phyloP scores from a whole-genome alignment of 2,329 filamentous ascomycete species.

The Nannizziopsis barbatae region DNA sequence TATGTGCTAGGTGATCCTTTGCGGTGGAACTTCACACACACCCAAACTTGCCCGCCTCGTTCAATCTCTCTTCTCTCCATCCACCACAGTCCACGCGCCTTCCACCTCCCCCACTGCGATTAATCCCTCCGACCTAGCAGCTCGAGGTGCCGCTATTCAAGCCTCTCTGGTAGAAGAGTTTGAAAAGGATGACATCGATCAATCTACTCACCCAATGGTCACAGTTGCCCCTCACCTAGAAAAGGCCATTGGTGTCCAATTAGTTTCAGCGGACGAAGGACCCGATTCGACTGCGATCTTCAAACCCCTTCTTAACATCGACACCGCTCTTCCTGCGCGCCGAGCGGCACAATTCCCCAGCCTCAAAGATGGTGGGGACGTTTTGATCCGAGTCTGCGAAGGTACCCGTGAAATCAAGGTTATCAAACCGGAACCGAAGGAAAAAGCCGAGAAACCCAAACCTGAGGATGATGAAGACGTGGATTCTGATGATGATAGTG shows the following conservation, averaged over 20 bases:
- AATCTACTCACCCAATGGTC: constrained; percentile 89
- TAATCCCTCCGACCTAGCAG: constrained; percentile 85
- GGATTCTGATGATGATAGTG: constrained; percentile 50
- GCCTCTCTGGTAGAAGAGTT: constrained; percentile 91
- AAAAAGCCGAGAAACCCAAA: constrained; percentile 47
- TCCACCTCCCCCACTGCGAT: constrained; percentile 66
- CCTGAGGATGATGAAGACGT: constrained; percentile 50
- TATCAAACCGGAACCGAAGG: constrained; percentile 70
- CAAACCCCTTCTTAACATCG: constrained; percentile 66
- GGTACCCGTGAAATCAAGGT: constrained; percentile 86
- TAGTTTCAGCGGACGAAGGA: constrained; percentile 36
- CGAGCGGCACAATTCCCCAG: constrained; percentile 67
- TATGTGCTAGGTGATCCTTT: constrained; percentile 59
- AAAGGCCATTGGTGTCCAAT: constrained; percentile 78
- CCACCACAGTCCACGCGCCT: constrained; percentile 68
- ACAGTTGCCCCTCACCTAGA: constrained; percentile 85
- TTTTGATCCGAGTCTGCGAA: constrained; percentile 80
- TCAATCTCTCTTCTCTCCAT: constrained; percentile 65
- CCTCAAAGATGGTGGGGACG: constrained; percentile 71
- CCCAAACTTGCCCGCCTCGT: constrained; percentile 82
- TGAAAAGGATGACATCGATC: constrained; percentile 83
- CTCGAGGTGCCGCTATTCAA: constrained; percentile 87
- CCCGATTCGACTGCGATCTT: constrained; percentile 56
- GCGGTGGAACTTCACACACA: constrained; percentile 84
- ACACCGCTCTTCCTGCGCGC: constrained; percentile 83